Evolutionary conservation across 176 grass and related monocot genomes (phyloP).

Genomic region (Carex parvula): DNA sequence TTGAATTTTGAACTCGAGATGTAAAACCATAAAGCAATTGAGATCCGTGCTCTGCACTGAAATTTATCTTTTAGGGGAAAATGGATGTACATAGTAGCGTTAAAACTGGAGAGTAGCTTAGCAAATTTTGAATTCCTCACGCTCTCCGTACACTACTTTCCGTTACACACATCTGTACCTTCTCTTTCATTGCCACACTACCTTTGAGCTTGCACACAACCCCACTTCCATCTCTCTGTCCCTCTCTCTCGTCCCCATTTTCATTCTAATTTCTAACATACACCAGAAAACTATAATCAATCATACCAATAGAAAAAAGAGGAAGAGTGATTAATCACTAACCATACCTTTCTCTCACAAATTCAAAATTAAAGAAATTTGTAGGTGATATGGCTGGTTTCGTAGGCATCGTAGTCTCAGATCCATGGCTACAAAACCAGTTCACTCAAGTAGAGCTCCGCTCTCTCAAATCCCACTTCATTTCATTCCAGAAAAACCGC

Average conservation of each 20-base stretch:
- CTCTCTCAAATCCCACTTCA: slow-evolving; percentile 41
- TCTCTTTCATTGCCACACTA: slow-evolving; percentile 20
- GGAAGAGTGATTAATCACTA: background rate
- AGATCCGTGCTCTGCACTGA: no score
- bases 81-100: background rate
- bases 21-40: no score
- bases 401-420: slow-evolving; percentile 46
- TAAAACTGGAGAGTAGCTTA: background rate
- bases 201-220: slow-evolving; percentile 15
- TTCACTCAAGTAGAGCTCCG: slow-evolving; percentile 86
- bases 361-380: background rate
- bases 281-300: slow-evolving; percentile 18
- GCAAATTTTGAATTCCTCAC: slow-evolving; percentile 24
- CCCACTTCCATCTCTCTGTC: slow-evolving; percentile 1
- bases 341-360: background rate
- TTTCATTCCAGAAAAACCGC: background rate
- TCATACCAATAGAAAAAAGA: background rate
- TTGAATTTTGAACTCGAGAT: no score
- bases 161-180: slow-evolving; percentile 17
- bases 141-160: slow-evolving; percentile 22
- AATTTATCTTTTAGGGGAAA: background rate
- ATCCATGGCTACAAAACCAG: slow-evolving; percentile 72
- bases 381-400: slow-evolving; percentile 17
- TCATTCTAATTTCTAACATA: background rate
- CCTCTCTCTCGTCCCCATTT: background rate